Base-by-base conservation (phyloP, 2,329 filamentous ascomycete genomes). In the Xylariaceae sp. region DNA sequence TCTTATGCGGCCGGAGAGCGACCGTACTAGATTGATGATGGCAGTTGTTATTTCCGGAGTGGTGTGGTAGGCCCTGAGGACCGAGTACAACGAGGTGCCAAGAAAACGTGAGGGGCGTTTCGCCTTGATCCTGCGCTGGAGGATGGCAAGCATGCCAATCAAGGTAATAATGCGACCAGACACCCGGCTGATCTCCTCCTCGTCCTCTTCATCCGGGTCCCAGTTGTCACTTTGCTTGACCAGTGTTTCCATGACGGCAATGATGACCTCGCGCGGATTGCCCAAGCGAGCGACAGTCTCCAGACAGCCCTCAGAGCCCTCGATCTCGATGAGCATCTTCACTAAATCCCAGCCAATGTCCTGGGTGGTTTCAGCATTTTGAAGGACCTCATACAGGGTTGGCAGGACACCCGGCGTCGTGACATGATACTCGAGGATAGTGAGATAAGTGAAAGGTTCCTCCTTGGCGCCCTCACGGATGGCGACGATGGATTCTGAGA, bases 261-360 rank as follows among this genome's bases (percentile, higher is more conserved):
- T 76, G 56, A 92, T 86, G 45, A 91, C 87, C 70, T 94, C 89
- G 49, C 88, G 78, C 1, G 89, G 89, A 67, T 92, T 94, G 49
- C 88, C 89, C 40, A 90, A 76, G 29, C 85, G 80, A 34, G 88
- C 88, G 50, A 92, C 84, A 32, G 85, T 87, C 67, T 86, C 81
- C 12, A 92, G 76, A 66, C 88, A 91, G 46, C 77, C 71, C 62
- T 87, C 84, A n/a, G 85, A 86, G 9, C 79, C 83, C 1, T 87
- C 77, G 4, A 90, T 72, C 37, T 82, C 77, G 29, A 91, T 76
- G 3, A 94, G 79, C 65, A 89, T 81, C 66, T 88, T 85, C 27
- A 94, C 85, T 50, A 92, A 74, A 68, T 94, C 89, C 89, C 89
- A 94, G 48, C 89, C 89, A 64, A 92, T 91, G 54, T 89, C 86